phyloP scores from a whole-genome alignment of 139 green algal genomes.

The Gonium pectorale region DNA sequence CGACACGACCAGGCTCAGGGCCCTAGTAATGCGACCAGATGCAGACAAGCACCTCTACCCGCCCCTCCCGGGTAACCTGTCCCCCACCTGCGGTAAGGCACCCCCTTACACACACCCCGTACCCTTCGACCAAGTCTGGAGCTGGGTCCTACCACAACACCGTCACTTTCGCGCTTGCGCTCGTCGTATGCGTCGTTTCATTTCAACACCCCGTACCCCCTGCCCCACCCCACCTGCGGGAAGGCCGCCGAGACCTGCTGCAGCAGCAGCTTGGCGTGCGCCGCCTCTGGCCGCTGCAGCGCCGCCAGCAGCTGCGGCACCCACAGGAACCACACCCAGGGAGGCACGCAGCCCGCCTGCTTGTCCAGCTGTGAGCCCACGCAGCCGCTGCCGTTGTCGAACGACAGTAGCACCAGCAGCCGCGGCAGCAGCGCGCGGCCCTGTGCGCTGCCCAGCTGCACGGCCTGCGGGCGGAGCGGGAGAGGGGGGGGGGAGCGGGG shows the following conservation, averaged over 20 bases:
- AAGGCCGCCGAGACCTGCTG: slow-evolving; percentile 57
- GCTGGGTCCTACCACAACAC: no score
- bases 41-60: no score
- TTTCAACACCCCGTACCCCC: background rate
- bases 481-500: background rate
- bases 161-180: no score
- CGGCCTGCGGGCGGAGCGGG: slow-evolving; percentile 62
- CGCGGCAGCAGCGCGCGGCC: slow-evolving; percentile 82
- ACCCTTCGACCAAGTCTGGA: no score
- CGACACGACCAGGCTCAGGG: no score
- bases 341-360: slow-evolving; percentile 67
- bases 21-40: no score
- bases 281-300: slow-evolving; percentile 86
- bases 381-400: slow-evolving; percentile 75
- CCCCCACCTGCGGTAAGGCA: no score
- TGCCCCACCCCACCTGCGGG: slow-evolving; percentile 43
- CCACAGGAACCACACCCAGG: slow-evolving; percentile 95
- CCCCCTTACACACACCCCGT: no score
- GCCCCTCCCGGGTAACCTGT: no score
- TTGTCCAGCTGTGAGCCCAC: slow-evolving; percentile 60
- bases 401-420: slow-evolving; percentile 90
- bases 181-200: no score
- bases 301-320: slow-evolving; percentile 90
- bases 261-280: slow-evolving; percentile 76
- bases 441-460: slow-evolving; percentile 71